Percentiles rank a stretch among this genome's conserved stretches.
Conservation (phyloP, 2,329 filamentous ascomycete genomes). For the Penicillium sp. region DNA sequence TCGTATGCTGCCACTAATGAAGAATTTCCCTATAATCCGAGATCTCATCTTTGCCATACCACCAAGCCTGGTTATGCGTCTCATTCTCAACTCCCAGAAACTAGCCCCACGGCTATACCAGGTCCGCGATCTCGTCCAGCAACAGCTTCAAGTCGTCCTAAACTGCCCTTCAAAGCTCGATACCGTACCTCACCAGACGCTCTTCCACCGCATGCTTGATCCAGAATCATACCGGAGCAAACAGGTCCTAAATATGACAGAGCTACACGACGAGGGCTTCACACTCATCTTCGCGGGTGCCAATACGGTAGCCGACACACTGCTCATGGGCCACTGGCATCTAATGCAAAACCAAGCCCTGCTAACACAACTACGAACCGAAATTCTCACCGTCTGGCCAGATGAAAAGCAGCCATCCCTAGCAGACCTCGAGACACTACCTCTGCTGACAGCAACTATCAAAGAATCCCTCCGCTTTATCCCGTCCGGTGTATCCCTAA, state of each 20-base stretch:
- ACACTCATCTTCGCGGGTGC: slow-evolving; percentile 10
- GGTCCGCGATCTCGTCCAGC: not conserved
- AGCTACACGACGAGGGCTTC: slow-evolving; percentile 9
- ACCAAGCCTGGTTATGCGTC: not conserved
- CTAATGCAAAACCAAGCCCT: not conserved
- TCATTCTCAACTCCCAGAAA: not conserved
- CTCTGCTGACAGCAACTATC: not conserved
- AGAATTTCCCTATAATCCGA: not conserved
- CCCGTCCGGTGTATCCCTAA: not conserved
- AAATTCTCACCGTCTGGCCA: not conserved
- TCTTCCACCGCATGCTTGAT: not conserved
- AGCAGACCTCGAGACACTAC: not conserved
- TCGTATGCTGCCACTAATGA: not conserved
- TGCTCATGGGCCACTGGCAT: slow-evolving; percentile 11
- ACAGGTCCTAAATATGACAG: slow-evolving; percentile 2
- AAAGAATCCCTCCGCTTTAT: not conserved
- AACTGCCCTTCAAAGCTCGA: not conserved
- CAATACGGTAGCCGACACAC: slow-evolving; percentile 8
- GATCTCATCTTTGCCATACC: not conserved
- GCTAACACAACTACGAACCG: not conserved
- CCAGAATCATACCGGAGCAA: not conserved
- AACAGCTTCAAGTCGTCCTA: not conserved
- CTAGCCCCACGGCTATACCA: not conserved
- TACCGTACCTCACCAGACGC: not conserved
- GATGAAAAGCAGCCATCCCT: not conserved